Evolutionary conservation across 257 asterid species (phyloP).

Genomic region (Misopates orontium): DNA sequence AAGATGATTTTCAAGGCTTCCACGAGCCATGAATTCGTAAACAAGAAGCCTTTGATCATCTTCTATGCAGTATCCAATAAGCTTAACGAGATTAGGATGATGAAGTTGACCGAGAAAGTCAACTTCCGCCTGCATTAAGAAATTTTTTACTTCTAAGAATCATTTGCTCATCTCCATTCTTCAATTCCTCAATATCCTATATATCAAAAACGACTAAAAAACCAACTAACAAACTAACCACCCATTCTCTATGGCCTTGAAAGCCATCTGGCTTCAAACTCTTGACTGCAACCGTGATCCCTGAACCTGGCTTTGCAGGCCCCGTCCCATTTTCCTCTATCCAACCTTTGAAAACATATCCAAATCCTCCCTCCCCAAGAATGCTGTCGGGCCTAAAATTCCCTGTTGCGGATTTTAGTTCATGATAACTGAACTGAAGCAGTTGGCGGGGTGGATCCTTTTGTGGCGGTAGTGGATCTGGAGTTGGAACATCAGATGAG

Average conservation of each 20-base stretch:
- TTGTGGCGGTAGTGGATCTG: conserved; percentile 38
- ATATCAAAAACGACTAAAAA: conserved; percentile 7
- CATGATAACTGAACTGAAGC: conserved; percentile 74
- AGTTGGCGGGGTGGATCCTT: conserved; percentile 55
- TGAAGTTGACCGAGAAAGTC: conserved; percentile 94
- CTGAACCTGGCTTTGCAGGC: conserved; percentile 94
- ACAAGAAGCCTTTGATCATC: conserved; percentile 95
- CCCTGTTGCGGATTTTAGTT: conserved; percentile 88
- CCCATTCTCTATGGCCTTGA: conserved; percentile 99
- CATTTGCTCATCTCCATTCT: conserved; percentile 20
- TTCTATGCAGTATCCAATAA: conserved; percentile 87
- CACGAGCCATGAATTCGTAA: conserved; percentile 93
- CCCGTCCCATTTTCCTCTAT: conserved; percentile 92
- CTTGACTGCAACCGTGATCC: conserved; percentile 92
- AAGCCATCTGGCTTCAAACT: conserved; percentile 87
- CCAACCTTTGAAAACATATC: conserved; percentile 97
- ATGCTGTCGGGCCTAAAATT: conserved; percentile 93
- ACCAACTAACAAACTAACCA: conserved; percentile 63
- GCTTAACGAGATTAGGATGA: conserved; percentile 87
- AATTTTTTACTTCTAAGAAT: conserved; percentile 23
- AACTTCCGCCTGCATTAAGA: conserved; percentile 83
- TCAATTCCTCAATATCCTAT: conserved; percentile 22
- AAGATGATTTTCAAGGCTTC: conserved; percentile 96
- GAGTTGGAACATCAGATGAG: conserved; percentile 49
- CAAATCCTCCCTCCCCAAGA: conserved; percentile 97